Base-by-base conservation (phyloP, 192 early-diverging fungal species). In the Coemansia umbellata region DNA sequence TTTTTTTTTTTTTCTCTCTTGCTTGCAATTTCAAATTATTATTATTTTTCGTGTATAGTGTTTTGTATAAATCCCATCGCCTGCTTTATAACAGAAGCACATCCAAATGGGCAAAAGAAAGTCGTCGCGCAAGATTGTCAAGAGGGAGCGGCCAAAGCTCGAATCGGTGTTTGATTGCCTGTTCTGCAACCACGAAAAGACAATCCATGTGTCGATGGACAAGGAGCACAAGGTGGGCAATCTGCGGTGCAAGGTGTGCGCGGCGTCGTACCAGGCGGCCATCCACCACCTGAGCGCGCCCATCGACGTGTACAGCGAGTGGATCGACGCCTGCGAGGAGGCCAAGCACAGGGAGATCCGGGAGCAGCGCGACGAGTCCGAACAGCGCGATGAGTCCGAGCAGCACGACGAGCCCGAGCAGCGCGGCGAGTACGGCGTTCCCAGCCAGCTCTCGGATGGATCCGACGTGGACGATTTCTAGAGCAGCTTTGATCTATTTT, bases 231-330 rank as follows among this genome's bases (percentile, higher is more conserved):
- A 87, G 47, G 80, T 93, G 1, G 94, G 89, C 21, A 76, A 83
- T 36, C 65, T 94, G 42, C 64, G 69, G 43, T 96, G 94, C 74
- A 81, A 85, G 37, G 75, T 88, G 27, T 96, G 94, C 55, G 82
- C 80, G 19, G 85, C 87, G 5, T 65, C 69, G 37, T 93, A 81
- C 66, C 85, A 91, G 50, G 80, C 86, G 10, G 68, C 73, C 5
- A 86, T 91, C 50, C 89, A 82, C 56, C 49, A 56, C 32, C 70
- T 97, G 8, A 81, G 80, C 47, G 87, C 87, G 33, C 80, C 91
- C 5, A 83, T 93, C 11, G 94, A 97, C 66, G 89, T 97, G 8
- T 97, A 97, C 50, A 80, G 80, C 23, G 89, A 86, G 28, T 97
- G 92, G 92, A 80, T 97, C 23, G 94, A 96, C 72, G 82, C 87